phyloP scores from a whole-genome alignment of 768 basidiomycete species.

The Mycena olivaceomarginata region DNA sequence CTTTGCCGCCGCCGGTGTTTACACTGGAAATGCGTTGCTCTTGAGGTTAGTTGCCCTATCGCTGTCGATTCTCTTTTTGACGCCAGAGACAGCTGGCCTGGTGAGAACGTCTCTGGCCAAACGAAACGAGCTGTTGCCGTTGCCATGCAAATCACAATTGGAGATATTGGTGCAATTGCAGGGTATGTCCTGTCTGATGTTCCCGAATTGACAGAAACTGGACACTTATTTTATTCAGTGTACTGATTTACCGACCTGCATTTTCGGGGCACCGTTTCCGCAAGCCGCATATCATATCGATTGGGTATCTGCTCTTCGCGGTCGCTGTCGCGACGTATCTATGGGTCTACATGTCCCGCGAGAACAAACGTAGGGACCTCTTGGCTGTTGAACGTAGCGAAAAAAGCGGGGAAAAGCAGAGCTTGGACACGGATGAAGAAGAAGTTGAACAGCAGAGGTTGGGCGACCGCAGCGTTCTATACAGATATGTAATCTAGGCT shows the following conservation, averaged over 20 bases:
- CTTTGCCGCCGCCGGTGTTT: slow-evolving; percentile 74
- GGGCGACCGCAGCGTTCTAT: slow-evolving; percentile 63
- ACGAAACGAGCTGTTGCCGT: slow-evolving; percentile 79
- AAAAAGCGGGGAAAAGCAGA: slow-evolving; percentile 46
- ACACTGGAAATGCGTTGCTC: slow-evolving; percentile 74
- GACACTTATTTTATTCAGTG: slow-evolving; percentile 50
- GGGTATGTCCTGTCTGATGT: slow-evolving; percentile 54
- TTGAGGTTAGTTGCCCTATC: slow-evolving; percentile 61
- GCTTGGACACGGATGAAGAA: slow-evolving; percentile 39
- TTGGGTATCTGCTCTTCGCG: slow-evolving; percentile 75
- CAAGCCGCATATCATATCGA: slow-evolving; percentile 74
- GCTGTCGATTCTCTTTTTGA: neutral
- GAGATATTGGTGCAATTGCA: slow-evolving; percentile 76
- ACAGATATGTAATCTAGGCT: slow-evolving; percentile 62
- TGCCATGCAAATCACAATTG: slow-evolving; percentile 79
- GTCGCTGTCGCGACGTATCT: slow-evolving; percentile 65
- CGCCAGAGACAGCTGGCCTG: slow-evolving; percentile 66
- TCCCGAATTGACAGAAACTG: neutral
- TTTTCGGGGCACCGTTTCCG: slow-evolving; percentile 68
- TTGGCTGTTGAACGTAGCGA: slow-evolving; percentile 49
- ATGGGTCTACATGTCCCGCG: slow-evolving; percentile 68
- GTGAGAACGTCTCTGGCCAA: slow-evolving; percentile 82
- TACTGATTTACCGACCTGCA: slow-evolving; percentile 73
- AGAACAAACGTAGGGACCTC: slow-evolving; percentile 68
- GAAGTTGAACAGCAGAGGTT: slow-evolving; percentile 51